Conservation (phyloP, 1,139 yeast genomes). For the Schwanniomyces etchellsii region DNA sequence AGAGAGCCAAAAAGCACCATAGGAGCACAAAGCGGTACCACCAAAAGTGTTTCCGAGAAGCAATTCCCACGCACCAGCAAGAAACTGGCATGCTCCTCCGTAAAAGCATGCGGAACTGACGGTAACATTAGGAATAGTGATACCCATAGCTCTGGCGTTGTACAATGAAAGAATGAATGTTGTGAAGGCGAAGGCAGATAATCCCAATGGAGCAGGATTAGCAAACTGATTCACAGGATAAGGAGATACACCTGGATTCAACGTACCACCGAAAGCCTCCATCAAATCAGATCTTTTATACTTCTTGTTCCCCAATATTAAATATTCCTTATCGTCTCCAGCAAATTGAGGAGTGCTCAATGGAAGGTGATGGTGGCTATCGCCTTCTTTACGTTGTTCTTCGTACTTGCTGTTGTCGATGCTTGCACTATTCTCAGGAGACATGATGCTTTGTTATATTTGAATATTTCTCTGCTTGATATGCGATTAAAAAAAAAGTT, state of each 20-base stretch:
- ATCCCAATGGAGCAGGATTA: constrained; percentile 59
- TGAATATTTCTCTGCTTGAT: no score
- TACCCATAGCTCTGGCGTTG: constrained; percentile 36
- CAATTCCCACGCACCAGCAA: constrained; percentile 65
- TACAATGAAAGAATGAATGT: constrained; percentile 43
- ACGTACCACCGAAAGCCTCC: constrained; percentile 36
- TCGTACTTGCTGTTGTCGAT: no score
- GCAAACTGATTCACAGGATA: constrained; percentile 30
- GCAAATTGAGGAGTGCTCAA: constrained; percentile 14
- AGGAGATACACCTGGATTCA: constrained; percentile 30
- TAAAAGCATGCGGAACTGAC: constrained; percentile 41
- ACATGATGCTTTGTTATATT: no score
- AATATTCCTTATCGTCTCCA: constrained; percentile 18
- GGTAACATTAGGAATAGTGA: constrained; percentile 28
- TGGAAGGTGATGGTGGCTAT: constrained; percentile 6
- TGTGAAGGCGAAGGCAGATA: constrained; percentile 47
- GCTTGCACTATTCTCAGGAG: no score
- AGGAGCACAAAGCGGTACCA: constrained; percentile 58
- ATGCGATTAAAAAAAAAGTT: no score
- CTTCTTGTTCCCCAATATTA: constrained; percentile 25
- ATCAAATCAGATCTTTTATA: constrained; percentile 28
- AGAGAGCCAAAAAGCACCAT: constrained; percentile 73
- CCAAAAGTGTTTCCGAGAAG: constrained; percentile 63
- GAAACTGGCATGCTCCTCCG: constrained; percentile 61
- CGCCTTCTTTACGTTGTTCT: no score